Conservation (phyloP, 495 filamentous ascomycete genomes). For the Talaromyces ruber region DNA sequence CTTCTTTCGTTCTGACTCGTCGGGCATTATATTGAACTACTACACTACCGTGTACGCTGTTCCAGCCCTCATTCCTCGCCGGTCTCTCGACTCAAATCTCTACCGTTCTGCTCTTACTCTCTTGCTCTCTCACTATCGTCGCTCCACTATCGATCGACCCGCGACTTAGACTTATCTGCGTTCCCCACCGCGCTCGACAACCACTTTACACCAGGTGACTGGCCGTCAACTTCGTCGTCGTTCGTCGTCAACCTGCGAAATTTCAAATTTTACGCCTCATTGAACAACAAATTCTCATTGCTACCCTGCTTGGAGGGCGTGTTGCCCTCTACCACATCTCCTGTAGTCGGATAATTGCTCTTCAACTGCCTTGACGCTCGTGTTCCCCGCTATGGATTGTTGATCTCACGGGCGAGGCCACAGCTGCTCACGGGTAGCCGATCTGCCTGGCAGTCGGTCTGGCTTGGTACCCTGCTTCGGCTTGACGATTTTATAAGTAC, state of each 20-base stretch:
- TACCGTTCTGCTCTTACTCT: neutral
- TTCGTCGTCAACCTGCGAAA: neutral
- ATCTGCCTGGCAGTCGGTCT: conserved; percentile 44
- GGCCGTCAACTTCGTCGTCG: neutral
- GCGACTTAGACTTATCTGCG: conserved; percentile 1
- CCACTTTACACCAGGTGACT: neutral
- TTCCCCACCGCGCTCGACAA: conserved; percentile 3
- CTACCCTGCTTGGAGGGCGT: neutral
- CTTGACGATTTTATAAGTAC: neutral
- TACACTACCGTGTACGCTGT: neutral
- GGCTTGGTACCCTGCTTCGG: conserved; percentile 9
- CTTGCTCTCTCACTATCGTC: neutral
- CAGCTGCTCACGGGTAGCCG: conserved; percentile 36
- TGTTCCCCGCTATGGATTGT: conserved; percentile 28
- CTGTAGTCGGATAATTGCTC: neutral
- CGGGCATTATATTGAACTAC: neutral
- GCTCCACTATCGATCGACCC: conserved; percentile 4
- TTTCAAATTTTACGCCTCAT: neutral
- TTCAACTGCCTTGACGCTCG: neutral
- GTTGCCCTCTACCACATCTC: neutral
- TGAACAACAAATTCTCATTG: neutral
- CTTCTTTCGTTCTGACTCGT: neutral
- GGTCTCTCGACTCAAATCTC: neutral
- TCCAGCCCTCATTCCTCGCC: neutral
- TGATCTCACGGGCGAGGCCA: conserved; percentile 38